phyloP scores from a whole-genome alignment of 2,329 filamentous ascomycete species.

The Aspergillus cejpii region DNA sequence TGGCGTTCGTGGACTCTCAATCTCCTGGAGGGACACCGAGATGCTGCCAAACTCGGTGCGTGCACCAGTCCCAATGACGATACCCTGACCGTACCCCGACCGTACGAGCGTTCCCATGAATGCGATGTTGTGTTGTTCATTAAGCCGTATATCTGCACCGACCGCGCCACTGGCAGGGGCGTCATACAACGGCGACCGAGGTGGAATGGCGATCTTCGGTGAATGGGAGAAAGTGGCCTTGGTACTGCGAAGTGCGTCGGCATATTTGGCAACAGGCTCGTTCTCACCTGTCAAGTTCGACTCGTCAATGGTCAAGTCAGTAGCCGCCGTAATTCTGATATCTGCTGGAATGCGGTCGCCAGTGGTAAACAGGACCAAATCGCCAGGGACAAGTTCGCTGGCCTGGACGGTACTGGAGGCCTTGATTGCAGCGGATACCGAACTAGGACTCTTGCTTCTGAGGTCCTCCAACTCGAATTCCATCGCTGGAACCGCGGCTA shows the following conservation, averaged over 20 bases:
- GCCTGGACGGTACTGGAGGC: constrained; percentile 82
- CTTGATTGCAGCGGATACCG: constrained; percentile 59
- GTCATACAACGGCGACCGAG: constrained; percentile 52
- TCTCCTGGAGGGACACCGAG: constrained; percentile 85
- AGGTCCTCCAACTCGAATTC: constrained; percentile 47
- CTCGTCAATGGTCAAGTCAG: constrained; percentile 88
- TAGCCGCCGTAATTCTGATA: constrained; percentile 83
- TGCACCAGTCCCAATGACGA: constrained; percentile 93
- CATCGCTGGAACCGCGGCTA: constrained; percentile 27
- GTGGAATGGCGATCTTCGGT: constrained; percentile 32
- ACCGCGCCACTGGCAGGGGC: constrained; percentile 54
- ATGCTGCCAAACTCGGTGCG: constrained; percentile 95
- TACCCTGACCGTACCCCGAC: constrained; percentile 88
- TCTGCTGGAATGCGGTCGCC: constrained; percentile 96
- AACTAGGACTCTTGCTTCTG: constrained; percentile 44
- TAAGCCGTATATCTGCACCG: constrained; percentile 60
- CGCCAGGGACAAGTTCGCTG: constrained; percentile 78
- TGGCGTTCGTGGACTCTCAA: constrained; percentile 89
- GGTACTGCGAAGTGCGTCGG: constrained; percentile 50
- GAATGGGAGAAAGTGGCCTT: constrained; percentile 29
- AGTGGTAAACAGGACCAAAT: constrained; percentile 88
- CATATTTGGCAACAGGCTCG: constrained; percentile 75
- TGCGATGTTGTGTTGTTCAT: constrained; percentile 80
- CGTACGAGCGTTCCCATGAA: constrained; percentile 97
- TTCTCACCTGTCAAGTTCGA: constrained; percentile 97